Conservation (phyloP, 352 stramenopile genomes). For the Pseudoperonospora humuli region DNA sequence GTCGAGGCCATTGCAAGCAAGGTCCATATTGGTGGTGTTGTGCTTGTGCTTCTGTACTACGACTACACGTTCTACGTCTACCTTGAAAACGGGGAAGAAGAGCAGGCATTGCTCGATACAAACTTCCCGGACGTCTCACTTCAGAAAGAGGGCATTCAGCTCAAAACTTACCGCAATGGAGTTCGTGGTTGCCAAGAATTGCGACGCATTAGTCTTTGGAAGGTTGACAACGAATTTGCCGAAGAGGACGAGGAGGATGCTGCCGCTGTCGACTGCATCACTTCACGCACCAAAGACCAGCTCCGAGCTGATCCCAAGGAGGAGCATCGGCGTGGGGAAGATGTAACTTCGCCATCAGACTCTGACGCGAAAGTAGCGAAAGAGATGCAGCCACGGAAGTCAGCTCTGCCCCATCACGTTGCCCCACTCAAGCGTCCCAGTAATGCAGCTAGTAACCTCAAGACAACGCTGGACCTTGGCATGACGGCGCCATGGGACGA, state of each 20-base stretch:
- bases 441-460: conserved; percentile 32
- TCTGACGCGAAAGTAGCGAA: conserved; percentile 40
- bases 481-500: conserved; percentile 79
- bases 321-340: conserved; percentile 50
- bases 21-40: conserved; percentile 86
- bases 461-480: conserved; percentile 57
- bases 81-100: too few relatives aligned
- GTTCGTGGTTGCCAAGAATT: conserved; percentile 56
- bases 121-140: too few relatives aligned
- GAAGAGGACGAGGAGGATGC: conserved; percentile 36
- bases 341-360: conserved; percentile 30
- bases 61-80: too few relatives aligned
- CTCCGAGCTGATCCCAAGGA: conserved; percentile 47
- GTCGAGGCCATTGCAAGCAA: conserved; percentile 93
- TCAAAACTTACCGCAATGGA: conserved; percentile 77
- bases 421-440: conserved; percentile 57
- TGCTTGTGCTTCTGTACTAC: too few relatives aligned
- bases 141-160: conserved; percentile 75
- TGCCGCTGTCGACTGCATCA: conserved; percentile 26
- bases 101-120: too few relatives aligned
- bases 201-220: conserved; percentile 72
- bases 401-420: conserved; percentile 73
- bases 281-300: conserved; percentile 10
- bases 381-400: conserved; percentile 43
- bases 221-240: conserved; percentile 59